These are phyloP conservation scores for Candida sp. DNA, from an alignment of 1,139 yeast species.

Conservation along the genomic window DNA sequence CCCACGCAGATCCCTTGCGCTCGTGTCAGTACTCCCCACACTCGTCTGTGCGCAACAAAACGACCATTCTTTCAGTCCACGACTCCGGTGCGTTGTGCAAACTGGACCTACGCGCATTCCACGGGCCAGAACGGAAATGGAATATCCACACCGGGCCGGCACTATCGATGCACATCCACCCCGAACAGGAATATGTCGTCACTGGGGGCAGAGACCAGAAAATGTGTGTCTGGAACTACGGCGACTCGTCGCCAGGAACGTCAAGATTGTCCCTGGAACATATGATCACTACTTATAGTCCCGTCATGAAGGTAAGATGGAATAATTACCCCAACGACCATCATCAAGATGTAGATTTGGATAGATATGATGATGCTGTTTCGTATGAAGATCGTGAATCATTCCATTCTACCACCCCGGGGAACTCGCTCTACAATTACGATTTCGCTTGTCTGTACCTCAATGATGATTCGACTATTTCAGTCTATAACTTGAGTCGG, in stretches of 20 bases:
- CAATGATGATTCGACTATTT: constrained; percentile 72
- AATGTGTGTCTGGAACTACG: constrained; percentile 72
- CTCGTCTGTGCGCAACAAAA: constrained; percentile 26
- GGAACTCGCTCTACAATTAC: constrained; percentile 36
- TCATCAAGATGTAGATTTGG: constrained; percentile 1
- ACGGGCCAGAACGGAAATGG: constrained; percentile 61
- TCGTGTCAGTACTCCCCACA: constrained; percentile 61
- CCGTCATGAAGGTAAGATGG: constrained; percentile 76
- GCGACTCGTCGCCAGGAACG: constrained; percentile 27
- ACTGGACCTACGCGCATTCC: constrained; percentile 65
- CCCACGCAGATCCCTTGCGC: constrained; percentile 64
- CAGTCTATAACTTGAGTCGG: constrained; percentile 70
- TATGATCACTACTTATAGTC: constrained; percentile 72
- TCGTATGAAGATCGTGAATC: constrained; percentile 26
- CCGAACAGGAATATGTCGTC: constrained; percentile 72
- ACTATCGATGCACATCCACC: constrained; percentile 84
- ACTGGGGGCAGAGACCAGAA: constrained; percentile 94
- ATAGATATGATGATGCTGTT: constrained; percentile 12
- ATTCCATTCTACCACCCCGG: constrained; percentile 8
- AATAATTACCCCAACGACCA: constrained; percentile 25
- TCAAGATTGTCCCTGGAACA: constrained; percentile 59
- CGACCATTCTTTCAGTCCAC: constrained; percentile 58
- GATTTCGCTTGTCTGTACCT: constrained; percentile 77
- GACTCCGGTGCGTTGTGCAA: constrained; percentile 87
- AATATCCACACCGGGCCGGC: constrained; percentile 95